Base-by-base conservation (phyloP, 345 rosid species). In the Passiflora organensis region DNA sequence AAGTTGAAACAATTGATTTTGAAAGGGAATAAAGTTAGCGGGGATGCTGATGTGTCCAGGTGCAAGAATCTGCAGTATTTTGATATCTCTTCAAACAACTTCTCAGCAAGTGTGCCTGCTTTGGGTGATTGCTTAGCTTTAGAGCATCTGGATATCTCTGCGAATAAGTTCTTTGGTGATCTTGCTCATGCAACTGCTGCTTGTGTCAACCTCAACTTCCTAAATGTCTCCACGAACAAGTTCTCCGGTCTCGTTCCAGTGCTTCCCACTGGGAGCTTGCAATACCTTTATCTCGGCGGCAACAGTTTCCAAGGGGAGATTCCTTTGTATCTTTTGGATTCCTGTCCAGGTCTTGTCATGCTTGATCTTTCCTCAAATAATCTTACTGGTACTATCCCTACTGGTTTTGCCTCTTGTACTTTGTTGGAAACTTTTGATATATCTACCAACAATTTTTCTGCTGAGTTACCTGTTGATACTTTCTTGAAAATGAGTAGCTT, bases 281-380 rank as follows among this genome's bases (percentile, higher is more conserved):
- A 65, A 75, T 73, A 55, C 12, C 79, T 89, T 37, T 77, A 80
- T 37, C 76, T 93, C 3, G 76, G 78, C 1, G 53, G 5, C 12
- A 93, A 86, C 54, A 24, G 45, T 1, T 93, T 93, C 56, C 65
- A 56, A 36, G 99, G 99, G 17, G 77, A 64, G 70, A 79, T 93
- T 58, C 99, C 97, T 24, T 56, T 63, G 69, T 32, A 66, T 72
- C 83, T 93, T 5, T 42, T 77, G 39, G 82, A 68, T 63, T 82
- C 80, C 51, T 93, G 99, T 60, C 59, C 78, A 36, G 70, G 83
- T 60, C 95, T 93, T 50, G 66, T 79, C 17, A 64, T 53, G 56
- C 85, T 93, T 48, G 96, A 89, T 76, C 87, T 93, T 73, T 89
- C 97, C 42, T 54, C 43, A 4, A 89, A 93, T 59, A 64, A 76